phyloP scores from a whole-genome alignment of 192 early-diverging fungal species.

The Rhizophagus sp. region DNA sequence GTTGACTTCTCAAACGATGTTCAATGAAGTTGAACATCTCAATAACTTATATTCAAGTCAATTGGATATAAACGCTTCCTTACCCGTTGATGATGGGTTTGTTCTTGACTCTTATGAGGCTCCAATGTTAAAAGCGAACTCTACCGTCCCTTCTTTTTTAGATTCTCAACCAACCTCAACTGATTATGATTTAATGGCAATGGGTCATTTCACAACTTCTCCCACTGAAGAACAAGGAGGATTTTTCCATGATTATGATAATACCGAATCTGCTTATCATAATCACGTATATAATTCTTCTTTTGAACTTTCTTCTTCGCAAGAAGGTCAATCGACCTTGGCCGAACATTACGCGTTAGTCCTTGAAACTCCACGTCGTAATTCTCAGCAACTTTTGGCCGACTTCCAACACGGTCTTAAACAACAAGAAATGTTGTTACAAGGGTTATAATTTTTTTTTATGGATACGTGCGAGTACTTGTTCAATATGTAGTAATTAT shows the following conservation, averaged over 20 bases:
- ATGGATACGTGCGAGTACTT: neutral
- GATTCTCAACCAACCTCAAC: conserved; percentile 4
- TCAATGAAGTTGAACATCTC: conserved; percentile 17
- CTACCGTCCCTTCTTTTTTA: neutral
- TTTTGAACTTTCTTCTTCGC: conserved; percentile 1
- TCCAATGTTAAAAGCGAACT: neutral
- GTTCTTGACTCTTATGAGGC: conserved; percentile 28
- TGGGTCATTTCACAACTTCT: conserved; percentile 25
- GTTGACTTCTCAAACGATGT: conserved; percentile 4
- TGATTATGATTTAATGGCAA: conserved; percentile 30
- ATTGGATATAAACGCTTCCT: conserved; percentile 24
- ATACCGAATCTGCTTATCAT: conserved; percentile 1
- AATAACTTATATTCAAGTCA: conserved; percentile 22
- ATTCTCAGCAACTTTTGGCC: conserved; percentile 28
- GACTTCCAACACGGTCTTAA: conserved; percentile 26
- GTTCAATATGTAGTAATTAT: neutral
- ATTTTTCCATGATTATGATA: conserved; percentile 10
- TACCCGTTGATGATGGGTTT: conserved; percentile 30
- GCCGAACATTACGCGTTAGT: conserved; percentile 8
- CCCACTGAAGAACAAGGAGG: neutral
- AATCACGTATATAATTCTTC: conserved; percentile 1
- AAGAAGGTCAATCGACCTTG: neutral
- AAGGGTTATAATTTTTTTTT: conserved; percentile 17
- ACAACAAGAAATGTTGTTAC: conserved; percentile 17
- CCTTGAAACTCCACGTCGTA: conserved; percentile 22